A percentile compares a stretch with the other conserved stretches of the same genome.
These are phyloP conservation scores for Fusarium sp. DNA, from an alignment of 2,329 filamentous ascomycete genomes.

Conservation along the genomic window DNA sequence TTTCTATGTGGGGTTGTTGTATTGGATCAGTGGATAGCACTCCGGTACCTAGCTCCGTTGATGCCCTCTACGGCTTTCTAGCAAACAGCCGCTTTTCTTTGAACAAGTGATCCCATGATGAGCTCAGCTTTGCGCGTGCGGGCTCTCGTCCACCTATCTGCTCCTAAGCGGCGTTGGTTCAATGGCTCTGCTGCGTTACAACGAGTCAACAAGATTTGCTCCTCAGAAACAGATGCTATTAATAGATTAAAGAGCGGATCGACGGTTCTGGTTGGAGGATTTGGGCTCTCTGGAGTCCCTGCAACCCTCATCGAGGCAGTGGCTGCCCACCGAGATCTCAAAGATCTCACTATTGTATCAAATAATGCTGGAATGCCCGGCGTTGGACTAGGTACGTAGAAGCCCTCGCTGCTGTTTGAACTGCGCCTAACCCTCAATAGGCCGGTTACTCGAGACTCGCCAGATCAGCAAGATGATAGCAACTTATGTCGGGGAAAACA, in stretches of 20 bases:
- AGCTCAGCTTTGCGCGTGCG: background rate
- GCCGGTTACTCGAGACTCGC: conserved; percentile 45
- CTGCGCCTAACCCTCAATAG: conserved; percentile 60
- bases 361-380: conserved; percentile 91
- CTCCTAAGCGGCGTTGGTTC: background rate
- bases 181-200: background rate
- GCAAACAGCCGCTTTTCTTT: background rate
- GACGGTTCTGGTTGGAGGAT: conserved; percentile 81
- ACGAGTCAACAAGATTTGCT: conserved; percentile 77
- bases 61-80: too few relatives aligned
- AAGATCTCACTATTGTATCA: conserved; percentile 83
- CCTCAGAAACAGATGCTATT: conserved; percentile 73
- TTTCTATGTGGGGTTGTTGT: background rate
- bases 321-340: conserved; percentile 72
- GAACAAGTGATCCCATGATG: background rate
- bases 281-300: conserved; percentile 84
- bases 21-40: too few relatives aligned
- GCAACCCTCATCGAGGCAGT: conserved; percentile 75
- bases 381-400: conserved; percentile 72
- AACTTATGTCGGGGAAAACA: conserved; percentile 93
- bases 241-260: conserved; percentile 79
- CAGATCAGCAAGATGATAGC: conserved; percentile 93
- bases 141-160: background rate
- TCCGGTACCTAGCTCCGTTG: too few relatives aligned
- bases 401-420: conserved; percentile 44